Base-by-base conservation (phyloP, 2,329 filamentous ascomycete species). In the Hymenoscyphus albidus region DNA sequence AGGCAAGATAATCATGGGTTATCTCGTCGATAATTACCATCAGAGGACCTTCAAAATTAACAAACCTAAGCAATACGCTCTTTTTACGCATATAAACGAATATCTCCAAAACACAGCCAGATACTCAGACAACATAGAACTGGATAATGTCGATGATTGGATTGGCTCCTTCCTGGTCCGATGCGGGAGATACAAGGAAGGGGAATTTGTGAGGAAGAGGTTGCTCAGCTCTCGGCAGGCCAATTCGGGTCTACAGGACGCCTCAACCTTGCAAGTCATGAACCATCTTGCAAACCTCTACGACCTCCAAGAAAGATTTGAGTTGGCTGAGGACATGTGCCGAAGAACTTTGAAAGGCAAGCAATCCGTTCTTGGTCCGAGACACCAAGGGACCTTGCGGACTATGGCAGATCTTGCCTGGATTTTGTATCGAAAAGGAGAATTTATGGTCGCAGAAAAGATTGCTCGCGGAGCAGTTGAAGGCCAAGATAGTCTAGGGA, bases 31-130 rank as follows among this genome's bases (percentile, higher is more conserved):
- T 1, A 22, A 3, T 7, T 51, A n/a, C 12, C 13, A 32, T 39
- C 16, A 39, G 4, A 40, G 9, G 48, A 14, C n/a, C 12, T 58
- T 68, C 62, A 44, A 59, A 16, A 31, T 70, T 7, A 48, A 61
- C 7, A 35, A 62, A 5, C 27, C 64, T 13, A 40, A 14, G 1
- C 35, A 59, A 22, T 63, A 65, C 42, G 44, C 59, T 18, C 13
- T 69, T 1, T 40, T 69, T 2, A 64, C 63, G 4, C 65, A 70
- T 56, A 44, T 67, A 3, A 48, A 39, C n/a, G 32, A 31, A 6
- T 64, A 69, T 38, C 59, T 56, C 14, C 56, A 67, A 2, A 65
- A 62, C 12, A 39, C 18, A n/a, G 16, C 51, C 22, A 14, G 58
- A 9, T 40, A 62, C 18, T 42, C 48, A 51, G 16, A 22, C 16